Conservation (phyloP, 148 eudicot genomes). For the Rhododendron simsii region DNA sequence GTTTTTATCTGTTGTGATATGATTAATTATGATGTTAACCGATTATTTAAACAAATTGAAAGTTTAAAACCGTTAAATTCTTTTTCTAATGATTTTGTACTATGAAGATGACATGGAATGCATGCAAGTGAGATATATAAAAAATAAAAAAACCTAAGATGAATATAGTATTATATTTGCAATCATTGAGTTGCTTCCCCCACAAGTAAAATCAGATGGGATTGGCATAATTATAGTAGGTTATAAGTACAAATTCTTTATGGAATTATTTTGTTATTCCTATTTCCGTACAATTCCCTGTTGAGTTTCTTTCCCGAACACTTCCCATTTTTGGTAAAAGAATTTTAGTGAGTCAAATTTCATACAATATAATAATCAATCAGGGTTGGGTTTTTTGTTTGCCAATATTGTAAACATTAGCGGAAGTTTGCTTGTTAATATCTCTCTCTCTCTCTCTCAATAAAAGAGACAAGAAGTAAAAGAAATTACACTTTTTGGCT, state of each 20-base stretch:
- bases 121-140: neutral
- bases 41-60: neutral
- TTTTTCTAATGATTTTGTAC: neutral
- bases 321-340: neutral
- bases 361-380: too few relatives aligned
- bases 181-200: slow-evolving; percentile 2
- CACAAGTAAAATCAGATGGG: neutral
- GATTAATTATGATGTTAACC: neutral
- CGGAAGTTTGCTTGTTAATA: too few relatives aligned
- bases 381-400: too few relatives aligned
- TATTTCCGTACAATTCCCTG: neutral
- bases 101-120: slow-evolving; percentile 9
- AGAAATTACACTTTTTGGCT: too few relatives aligned
- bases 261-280: neutral
- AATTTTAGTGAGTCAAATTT: too few relatives aligned
- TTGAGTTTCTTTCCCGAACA: neutral
- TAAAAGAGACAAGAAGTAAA: too few relatives aligned
- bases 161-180: neutral
- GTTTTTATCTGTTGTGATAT: neutral
- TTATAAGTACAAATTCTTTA: neutral
- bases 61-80: neutral
- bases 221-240: neutral
- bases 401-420: too few relatives aligned
- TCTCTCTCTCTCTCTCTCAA: too few relatives aligned
- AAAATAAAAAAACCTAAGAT: neutral